Evolutionary conservation across 106 monocot genomes (phyloP).

Genomic region (Apostasia shenzhenica): DNA sequence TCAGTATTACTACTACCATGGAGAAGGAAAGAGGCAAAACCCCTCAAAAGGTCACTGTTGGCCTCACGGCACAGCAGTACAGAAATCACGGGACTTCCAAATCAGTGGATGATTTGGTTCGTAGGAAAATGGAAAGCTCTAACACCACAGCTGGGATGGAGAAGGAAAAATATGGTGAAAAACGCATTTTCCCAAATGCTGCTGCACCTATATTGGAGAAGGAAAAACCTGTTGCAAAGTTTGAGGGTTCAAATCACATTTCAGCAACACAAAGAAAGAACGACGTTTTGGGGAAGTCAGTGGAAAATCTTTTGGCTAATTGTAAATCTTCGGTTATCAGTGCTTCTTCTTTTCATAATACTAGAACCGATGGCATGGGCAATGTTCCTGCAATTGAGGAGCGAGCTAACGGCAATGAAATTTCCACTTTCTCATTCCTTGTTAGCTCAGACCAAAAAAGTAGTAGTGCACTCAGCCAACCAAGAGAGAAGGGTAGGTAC

Average conservation of each 20-base stretch:
- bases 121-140: constrained; percentile 3
- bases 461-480: too few species aligned
- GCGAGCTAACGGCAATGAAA: constrained; percentile 2
- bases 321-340: too few species aligned
- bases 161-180: constrained; percentile 3
- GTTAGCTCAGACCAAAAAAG: constrained; percentile 6
- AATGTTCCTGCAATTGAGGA: neutral
- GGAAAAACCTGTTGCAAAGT: neutral
- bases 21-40: constrained; percentile 20
- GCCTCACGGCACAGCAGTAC: neutral
- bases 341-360: neutral
- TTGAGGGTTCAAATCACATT: neutral
- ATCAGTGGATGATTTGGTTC: neutral
- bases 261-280: neutral
- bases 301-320: neutral
- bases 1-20: neutral
- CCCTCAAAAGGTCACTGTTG: constrained; percentile 7
- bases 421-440: neutral
- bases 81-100: constrained; percentile 4
- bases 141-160: constrained; percentile 1
- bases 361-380: neutral
- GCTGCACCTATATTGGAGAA: neutral
- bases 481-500: constrained; percentile 9
- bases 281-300: constrained; percentile 3
- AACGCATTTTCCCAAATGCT: neutral